Evolutionary conservation across 1,284 basidiomycete species (phyloP).

Genomic region (Apiotrichum sp.): DNA sequence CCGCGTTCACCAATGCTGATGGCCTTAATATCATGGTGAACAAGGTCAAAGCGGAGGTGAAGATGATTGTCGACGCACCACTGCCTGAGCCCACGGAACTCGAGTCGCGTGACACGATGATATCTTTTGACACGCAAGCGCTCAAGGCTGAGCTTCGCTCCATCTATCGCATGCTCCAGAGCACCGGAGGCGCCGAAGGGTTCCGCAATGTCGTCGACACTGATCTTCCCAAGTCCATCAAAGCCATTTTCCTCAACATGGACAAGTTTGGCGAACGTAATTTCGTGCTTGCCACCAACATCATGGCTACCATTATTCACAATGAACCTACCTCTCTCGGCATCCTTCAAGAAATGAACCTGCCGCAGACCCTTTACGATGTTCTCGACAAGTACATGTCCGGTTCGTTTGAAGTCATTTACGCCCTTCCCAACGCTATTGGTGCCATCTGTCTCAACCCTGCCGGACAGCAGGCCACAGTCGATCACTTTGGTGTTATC

Average conservation of each 20-base stretch:
- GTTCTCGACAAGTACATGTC: constrained; percentile 80
- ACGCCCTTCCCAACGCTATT: constrained; percentile 90
- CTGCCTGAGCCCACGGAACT: constrained; percentile 9
- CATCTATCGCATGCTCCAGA: constrained; percentile 93
- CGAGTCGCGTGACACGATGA: constrained; percentile 14
- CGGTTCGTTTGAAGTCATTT: constrained; percentile 81
- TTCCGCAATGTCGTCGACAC: constrained; percentile 91
- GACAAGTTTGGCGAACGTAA: constrained; percentile 72
- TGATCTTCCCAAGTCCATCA: constrained; percentile 76
- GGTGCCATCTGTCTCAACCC: constrained; percentile 95
- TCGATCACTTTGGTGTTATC: constrained; percentile 70
- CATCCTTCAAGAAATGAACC: constrained; percentile 83
- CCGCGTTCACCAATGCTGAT: constrained; percentile 74
- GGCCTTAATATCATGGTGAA: constrained; percentile 82
- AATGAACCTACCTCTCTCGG: constrained; percentile 94
- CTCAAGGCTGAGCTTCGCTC: constrained; percentile 90
- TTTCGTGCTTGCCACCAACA: constrained; percentile 65
- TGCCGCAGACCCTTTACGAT: constrained; percentile 85
- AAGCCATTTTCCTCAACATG: constrained; percentile 78
- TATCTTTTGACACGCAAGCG: constrained; percentile 30
- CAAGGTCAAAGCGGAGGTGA: constrained; percentile 61
- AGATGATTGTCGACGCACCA: constrained; percentile 2
- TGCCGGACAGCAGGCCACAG: constrained; percentile 74
- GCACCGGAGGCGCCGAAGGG: constrained; percentile 87
- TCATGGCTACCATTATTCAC: constrained; percentile 97